Evolutionary conservation across 176 grass and related monocot species (phyloP).

Genomic region (Musa acuminata): DNA sequence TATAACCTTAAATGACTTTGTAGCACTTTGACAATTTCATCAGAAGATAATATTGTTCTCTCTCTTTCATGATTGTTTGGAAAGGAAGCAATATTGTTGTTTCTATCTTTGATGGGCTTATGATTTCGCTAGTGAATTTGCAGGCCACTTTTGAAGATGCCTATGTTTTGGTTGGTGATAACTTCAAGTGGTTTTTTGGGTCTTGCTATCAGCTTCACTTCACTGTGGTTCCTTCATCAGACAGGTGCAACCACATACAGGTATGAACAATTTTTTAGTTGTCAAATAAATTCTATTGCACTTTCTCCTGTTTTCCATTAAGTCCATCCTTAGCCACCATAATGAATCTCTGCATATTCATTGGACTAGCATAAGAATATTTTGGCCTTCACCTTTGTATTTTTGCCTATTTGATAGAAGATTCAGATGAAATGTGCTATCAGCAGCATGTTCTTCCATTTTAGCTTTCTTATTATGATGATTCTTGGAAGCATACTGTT

Average conservation of each 20-base stretch:
- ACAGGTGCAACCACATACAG: conserved; percentile 89
- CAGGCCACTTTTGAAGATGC: conserved; percentile 71
- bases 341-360: not conserved
- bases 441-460: not conserved
- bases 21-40: too few species aligned
- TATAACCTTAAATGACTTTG: too few species aligned
- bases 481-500: too few species aligned
- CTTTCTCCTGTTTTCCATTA: not conserved
- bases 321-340: not conserved
- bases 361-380: not conserved
- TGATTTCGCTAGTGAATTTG: conserved; percentile 34
- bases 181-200: conserved; percentile 75
- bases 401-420: not conserved
- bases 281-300: conserved; percentile 1
- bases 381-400: not conserved
- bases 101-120: conserved; percentile 19
- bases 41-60: not conserved
- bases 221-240: conserved; percentile 96
- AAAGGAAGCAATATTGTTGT: not conserved
- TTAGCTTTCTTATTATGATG: too few species aligned
- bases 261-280: conserved; percentile 21
- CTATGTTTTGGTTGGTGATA: conserved; percentile 73
- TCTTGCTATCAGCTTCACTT: conserved; percentile 91
- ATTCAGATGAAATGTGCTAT: not conserved
- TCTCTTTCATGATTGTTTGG: not conserved